Conservation (phyloP, 108 stramenopile species). For the Nitzschia palea region DNA sequence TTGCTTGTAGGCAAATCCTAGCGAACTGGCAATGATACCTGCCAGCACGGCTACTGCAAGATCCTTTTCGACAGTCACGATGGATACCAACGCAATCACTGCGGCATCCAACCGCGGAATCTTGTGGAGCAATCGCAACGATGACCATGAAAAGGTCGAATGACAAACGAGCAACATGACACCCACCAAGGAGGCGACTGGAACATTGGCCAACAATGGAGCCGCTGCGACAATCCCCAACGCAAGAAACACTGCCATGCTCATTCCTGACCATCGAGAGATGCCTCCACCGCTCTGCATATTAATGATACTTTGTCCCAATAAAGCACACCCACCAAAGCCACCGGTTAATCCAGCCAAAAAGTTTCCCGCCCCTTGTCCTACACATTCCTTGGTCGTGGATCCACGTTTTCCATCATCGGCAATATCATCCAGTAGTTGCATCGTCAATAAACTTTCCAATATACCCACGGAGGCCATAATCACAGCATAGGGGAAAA, state of each 20-base stretch:
- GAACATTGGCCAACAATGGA: constrained; percentile 67
- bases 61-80: constrained; percentile 64
- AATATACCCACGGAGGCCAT: constrained; percentile 81
- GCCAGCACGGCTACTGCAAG: constrained; percentile 70
- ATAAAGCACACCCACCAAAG: constrained; percentile 80
- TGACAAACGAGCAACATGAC: constrained; percentile 83
- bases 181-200: constrained; percentile 69
- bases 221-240: constrained; percentile 65
- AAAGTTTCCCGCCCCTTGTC: constrained; percentile 76
- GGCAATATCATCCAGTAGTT: constrained; percentile 73
- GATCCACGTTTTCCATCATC: constrained; percentile 78
- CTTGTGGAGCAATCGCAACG: constrained; percentile 60
- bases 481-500: constrained; percentile 67
- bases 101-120: constrained; percentile 74
- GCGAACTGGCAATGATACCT: constrained; percentile 63
- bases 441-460: constrained; percentile 74
- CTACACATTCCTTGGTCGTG: constrained; percentile 63
- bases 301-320: constrained; percentile 85
- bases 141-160: constrained; percentile 77
- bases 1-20: constrained; percentile 83
- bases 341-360: constrained; percentile 68
- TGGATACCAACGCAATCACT: constrained; percentile 66
- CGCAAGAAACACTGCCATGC: constrained; percentile 71
- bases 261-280: constrained; percentile 65
- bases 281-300: constrained; percentile 73